phyloP scores from a whole-genome alignment of 2,329 filamentous ascomycete genomes.

The Botrytis deweyae region DNA sequence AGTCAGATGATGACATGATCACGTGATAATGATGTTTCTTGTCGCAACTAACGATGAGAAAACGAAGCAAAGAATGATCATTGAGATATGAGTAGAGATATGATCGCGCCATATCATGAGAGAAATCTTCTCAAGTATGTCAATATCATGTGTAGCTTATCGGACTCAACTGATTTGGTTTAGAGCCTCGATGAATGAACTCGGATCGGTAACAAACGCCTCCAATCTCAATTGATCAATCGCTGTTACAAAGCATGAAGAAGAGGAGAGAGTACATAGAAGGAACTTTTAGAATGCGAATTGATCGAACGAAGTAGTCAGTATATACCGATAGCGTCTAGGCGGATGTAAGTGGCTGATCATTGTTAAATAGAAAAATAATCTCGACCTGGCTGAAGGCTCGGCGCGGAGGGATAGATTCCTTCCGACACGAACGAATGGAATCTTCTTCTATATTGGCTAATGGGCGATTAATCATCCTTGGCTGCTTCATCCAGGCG shows the following conservation, averaged over 20 bases:
- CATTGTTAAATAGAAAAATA: background rate
- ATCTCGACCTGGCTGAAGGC: conserved; percentile 6
- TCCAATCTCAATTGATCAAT: background rate
- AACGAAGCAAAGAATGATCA: background rate
- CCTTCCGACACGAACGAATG: background rate
- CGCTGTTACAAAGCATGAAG: background rate
- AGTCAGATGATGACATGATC: background rate
- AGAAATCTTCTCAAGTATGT: background rate
- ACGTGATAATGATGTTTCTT: background rate
- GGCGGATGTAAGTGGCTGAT: conserved; percentile 1
- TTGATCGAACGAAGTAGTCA: background rate
- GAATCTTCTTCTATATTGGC: background rate
- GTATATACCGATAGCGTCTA: background rate
- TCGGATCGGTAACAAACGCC: background rate
- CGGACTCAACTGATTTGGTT: background rate
- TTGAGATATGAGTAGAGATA: too few relatives aligned
- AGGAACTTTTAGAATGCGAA: background rate
- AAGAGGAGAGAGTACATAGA: background rate
- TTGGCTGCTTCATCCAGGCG: background rate
- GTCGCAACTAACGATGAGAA: background rate
- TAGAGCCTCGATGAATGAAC: background rate
- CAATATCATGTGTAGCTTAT: too few relatives aligned
- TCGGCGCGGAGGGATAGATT: background rate
- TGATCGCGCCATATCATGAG: background rate
- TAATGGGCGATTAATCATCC: background rate